Conservation (phyloP, 768 basidiomycete species). For the Mycena alexandri region DNA sequence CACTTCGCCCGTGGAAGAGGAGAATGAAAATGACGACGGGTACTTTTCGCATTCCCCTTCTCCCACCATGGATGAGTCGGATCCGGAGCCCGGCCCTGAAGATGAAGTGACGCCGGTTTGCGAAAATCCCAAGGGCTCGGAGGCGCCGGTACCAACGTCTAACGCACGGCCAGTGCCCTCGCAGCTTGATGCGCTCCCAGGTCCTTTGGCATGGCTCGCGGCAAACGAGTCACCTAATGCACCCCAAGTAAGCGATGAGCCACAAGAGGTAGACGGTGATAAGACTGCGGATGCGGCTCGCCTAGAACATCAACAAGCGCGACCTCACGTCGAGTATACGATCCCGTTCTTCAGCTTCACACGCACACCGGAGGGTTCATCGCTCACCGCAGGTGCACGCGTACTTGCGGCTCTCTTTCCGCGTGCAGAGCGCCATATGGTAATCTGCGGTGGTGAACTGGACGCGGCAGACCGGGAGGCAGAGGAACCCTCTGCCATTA, state of each 20-base stretch:
- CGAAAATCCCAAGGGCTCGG: background rate
- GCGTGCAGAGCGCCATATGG: constrained; percentile 77
- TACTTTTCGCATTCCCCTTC: constrained; percentile 73
- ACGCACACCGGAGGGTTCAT: constrained; percentile 80
- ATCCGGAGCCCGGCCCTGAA: constrained; percentile 36
- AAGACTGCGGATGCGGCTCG: background rate
- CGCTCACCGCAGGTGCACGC: constrained; percentile 77
- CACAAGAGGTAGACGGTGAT: constrained; percentile 6
- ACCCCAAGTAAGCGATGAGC: constrained; percentile 10
- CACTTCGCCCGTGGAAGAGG: constrained; percentile 30
- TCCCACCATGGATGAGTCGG: constrained; percentile 24
- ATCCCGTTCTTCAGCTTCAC: constrained; percentile 88
- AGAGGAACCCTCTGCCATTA: constrained; percentile 25
- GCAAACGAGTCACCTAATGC: background rate
- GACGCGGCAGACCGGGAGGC: constrained; percentile 64
- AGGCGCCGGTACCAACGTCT: constrained; percentile 17
- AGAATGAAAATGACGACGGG: constrained; percentile 62
- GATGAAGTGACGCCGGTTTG: background rate
- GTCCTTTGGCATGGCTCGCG: constrained; percentile 13
- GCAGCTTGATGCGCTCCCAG: constrained; percentile 28
- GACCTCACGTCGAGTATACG: constrained; percentile 29
- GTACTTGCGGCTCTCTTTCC: constrained; percentile 80
- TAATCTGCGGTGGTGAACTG: constrained; percentile 79
- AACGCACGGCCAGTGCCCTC: constrained; percentile 29
- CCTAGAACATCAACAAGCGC: background rate